A percentile compares a stretch with the other conserved stretches of the same genome.
Evolutionary conservation across 2,329 filamentous ascomycete species (phyloP).

Genomic region (Aspergillus novoparasiticus): DNA sequence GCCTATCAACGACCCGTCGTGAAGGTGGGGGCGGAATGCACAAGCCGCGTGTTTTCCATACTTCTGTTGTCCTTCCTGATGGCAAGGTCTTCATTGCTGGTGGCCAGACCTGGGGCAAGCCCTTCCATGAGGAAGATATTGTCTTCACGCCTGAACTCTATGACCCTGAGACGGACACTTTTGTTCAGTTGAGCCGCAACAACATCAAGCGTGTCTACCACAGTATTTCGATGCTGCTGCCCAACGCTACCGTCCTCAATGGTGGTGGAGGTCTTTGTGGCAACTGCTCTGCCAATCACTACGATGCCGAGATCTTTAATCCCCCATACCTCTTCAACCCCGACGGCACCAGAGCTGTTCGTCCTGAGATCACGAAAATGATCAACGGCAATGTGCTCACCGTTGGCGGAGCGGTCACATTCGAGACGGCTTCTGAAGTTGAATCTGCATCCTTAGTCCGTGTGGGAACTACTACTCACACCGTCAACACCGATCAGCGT

Average conservation of each 20-base stretch:
- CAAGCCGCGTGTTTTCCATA: constrained; percentile 48
- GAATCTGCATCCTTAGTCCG: constrained; percentile 49
- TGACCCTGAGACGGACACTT: constrained; percentile 46
- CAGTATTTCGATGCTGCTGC: constrained; percentile 52
- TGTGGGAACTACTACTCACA: constrained; percentile 55
- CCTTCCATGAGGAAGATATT: constrained; percentile 50
- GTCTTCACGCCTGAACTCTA: constrained; percentile 51
- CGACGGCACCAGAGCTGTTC: not conserved
- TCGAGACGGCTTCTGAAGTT: constrained; percentile 11
- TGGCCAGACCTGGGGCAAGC: constrained; percentile 47
- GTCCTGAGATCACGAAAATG: constrained; percentile 7
- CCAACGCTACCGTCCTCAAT: constrained; percentile 54
- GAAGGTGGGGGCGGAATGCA: constrained; percentile 33
- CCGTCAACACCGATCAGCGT: constrained; percentile 63
- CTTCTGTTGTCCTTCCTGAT: constrained; percentile 53
- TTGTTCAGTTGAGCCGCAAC: constrained; percentile 26
- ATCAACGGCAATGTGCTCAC: not conserved
- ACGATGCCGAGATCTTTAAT: constrained; percentile 58
- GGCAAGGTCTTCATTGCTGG: constrained; percentile 53
- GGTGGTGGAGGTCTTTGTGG: constrained; percentile 59
- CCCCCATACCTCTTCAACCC: constrained; percentile 57
- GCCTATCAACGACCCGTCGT: constrained; percentile 17
- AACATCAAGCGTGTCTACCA: constrained; percentile 47
- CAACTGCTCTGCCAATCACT: constrained; percentile 52
- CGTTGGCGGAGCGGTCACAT: not conserved